Percentiles rank a stretch among this genome's conserved stretches.
These are phyloP conservation scores for Alliaria petiolata DNA, from an alignment of 345 rosid species.

Conservation along the genomic window DNA sequence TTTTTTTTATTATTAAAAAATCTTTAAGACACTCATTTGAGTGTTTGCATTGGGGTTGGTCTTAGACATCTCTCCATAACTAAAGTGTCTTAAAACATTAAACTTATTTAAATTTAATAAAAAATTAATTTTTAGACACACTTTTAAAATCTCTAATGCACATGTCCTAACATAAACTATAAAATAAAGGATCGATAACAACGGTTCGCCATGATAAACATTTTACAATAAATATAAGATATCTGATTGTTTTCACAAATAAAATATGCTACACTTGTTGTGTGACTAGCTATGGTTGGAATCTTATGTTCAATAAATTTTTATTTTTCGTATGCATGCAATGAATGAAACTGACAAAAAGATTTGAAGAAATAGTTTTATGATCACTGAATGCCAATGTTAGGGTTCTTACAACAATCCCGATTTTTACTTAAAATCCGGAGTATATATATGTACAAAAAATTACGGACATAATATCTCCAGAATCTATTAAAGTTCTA, in stretches of 20 bases:
- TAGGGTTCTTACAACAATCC: neutral
- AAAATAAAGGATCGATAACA: neutral
- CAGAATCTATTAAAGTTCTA: neutral
- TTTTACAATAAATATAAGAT: neutral
- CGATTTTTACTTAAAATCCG: neutral
- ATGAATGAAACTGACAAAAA: too few species aligned
- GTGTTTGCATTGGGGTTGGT: too few species aligned
- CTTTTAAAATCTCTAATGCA: too few species aligned
- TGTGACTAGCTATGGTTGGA: too few species aligned
- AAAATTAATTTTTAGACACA: too few species aligned
- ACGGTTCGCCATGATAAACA: neutral
- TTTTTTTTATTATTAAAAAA: too few species aligned
- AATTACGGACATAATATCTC: neutral
- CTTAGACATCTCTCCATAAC: too few species aligned
- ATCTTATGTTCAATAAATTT: neutral
- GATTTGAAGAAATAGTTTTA: too few species aligned
- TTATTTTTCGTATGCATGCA: neutral
- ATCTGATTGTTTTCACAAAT: neutral
- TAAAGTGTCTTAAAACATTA: too few species aligned
- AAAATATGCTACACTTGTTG: neutral
- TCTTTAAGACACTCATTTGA: too few species aligned
- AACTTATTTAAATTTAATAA: too few species aligned
- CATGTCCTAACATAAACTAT: neutral
- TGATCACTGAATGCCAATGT: too few species aligned
- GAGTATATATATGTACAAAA: conserved; percentile 8